phyloP scores from a whole-genome alignment of 805 yeast genomes.

The Cyberlindnera amylophila region DNA sequence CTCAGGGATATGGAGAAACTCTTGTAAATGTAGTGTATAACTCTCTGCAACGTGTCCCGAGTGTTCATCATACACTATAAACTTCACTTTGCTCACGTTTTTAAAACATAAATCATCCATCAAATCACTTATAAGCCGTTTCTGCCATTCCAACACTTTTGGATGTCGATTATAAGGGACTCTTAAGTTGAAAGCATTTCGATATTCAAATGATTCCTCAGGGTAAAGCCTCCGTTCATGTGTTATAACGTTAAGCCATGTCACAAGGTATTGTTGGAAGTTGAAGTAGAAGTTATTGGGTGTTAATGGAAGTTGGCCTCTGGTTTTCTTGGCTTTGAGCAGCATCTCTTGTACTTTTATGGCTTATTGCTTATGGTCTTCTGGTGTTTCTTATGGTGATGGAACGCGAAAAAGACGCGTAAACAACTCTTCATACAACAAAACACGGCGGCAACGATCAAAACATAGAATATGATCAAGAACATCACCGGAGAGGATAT shows the following conservation, averaged over 20 bases:
- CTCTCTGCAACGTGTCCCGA: conserved; percentile 31
- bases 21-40: conserved; percentile 34
- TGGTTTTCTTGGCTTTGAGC: conserved; percentile 3
- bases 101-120: conserved; percentile 14
- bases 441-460: background rate
- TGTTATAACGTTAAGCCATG: conserved; percentile 34
- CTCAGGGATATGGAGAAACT: conserved; percentile 24
- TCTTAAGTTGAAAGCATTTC: conserved; percentile 39
- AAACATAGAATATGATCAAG: conserved; percentile 2
- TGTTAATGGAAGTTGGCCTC: conserved; percentile 9
- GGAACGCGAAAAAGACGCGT: no score
- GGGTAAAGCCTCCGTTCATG: conserved; percentile 38
- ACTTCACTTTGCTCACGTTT: conserved; percentile 32
- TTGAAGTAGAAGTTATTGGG: conserved; percentile 14
- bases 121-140: conserved; percentile 11
- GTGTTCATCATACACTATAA: conserved; percentile 37
- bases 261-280: conserved; percentile 30
- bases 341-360: conserved; percentile 3
- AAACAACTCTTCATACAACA: background rate
- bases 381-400: no score
- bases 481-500: conserved; percentile 41
- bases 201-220: conserved; percentile 30
- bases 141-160: conserved; percentile 22
- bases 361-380: no score
- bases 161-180: conserved; percentile 47